Percentiles rank a stretch among this genome's conserved stretches.
Conservation (phyloP, 2,329 filamentous ascomycete species). For the Aspergillus tamarii region DNA sequence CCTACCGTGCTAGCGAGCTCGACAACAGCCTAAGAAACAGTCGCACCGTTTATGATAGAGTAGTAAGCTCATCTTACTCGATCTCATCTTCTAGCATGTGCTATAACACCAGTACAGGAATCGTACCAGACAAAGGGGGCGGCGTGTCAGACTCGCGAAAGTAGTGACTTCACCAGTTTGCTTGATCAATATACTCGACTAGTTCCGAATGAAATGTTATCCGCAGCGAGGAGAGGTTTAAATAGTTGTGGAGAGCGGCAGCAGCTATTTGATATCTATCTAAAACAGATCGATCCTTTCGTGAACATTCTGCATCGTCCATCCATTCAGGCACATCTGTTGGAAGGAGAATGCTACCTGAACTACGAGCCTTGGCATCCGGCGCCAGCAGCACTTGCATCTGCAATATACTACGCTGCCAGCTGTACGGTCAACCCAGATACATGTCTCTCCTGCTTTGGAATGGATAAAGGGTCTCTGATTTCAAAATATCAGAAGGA, state of each 20-base stretch:
- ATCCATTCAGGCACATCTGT: slow-evolving; percentile 28
- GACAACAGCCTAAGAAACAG: too few relatives aligned
- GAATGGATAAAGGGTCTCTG: slow-evolving; percentile 19
- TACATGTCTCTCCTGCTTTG: slow-evolving; percentile 27
- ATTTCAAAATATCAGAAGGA: slow-evolving; percentile 27
- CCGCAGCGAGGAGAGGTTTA: too few relatives aligned
- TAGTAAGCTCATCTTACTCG: too few relatives aligned
- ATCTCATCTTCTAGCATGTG: too few relatives aligned
- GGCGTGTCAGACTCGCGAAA: too few relatives aligned
- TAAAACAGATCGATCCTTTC: slow-evolving; percentile 33
- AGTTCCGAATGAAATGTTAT: too few relatives aligned
- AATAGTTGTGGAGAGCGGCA: background rate
- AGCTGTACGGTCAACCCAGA: slow-evolving; percentile 27
- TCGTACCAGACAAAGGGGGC: too few relatives aligned
- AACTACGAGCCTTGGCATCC: slow-evolving; percentile 32
- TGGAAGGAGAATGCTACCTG: slow-evolving; percentile 30
- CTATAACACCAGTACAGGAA: too few relatives aligned
- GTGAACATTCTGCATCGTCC: slow-evolving; percentile 37
- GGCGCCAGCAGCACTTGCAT: slow-evolving; percentile 29
- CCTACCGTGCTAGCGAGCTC: too few relatives aligned
- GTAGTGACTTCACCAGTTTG: slow-evolving; percentile 11
- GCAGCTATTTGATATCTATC: slow-evolving; percentile 22
- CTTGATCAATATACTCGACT: slow-evolving; percentile 21
- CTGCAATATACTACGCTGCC: slow-evolving; percentile 32
- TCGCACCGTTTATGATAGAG: fast-evolving